Percentiles rank a stretch among this genome's conserved stretches.
Conservation (phyloP, 2,329 filamentous ascomycete genomes). For the Sarocladium kiliense region DNA sequence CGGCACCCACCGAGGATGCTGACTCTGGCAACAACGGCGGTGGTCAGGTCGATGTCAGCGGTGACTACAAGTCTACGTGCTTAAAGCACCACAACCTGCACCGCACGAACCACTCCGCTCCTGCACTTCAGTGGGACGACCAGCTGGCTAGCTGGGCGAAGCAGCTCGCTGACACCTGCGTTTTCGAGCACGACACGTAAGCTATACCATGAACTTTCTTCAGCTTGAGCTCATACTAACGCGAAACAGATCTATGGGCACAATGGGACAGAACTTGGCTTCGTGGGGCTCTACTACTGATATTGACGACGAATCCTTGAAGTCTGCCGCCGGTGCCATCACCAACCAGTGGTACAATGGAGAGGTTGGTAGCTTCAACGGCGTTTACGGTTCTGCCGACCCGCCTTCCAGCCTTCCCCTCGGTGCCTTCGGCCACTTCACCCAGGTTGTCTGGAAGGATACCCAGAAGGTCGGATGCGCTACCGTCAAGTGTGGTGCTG, state of each 20-base stretch:
- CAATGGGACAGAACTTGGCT: slow-evolving; percentile 91
- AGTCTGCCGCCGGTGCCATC: slow-evolving; percentile 61
- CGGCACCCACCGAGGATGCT: background rate
- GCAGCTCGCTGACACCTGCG: slow-evolving; percentile 60
- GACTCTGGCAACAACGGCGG: slow-evolving; percentile 2
- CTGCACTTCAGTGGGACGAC: slow-evolving; percentile 59
- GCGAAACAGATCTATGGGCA: slow-evolving; percentile 34
- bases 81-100: slow-evolving; percentile 80
- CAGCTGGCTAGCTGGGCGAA: slow-evolving; percentile 59
- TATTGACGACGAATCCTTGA: slow-evolving; percentile 24
- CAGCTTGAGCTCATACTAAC: slow-evolving; percentile 11
- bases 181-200: slow-evolving; percentile 73
- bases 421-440: slow-evolving; percentile 55
- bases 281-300: slow-evolving; percentile 44
- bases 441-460: slow-evolving; percentile 37
- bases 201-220: slow-evolving; percentile 23
- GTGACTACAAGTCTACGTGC: slow-evolving; percentile 33
- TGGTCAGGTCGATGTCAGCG: background rate
- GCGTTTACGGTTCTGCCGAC: slow-evolving; percentile 35
- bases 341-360: slow-evolving; percentile 86
- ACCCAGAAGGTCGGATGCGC: slow-evolving; percentile 44
- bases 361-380: slow-evolving; percentile 60
- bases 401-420: slow-evolving; percentile 58
- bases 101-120: slow-evolving; percentile 74
- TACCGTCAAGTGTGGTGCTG: slow-evolving; percentile 61